Base-by-base conservation (phyloP, 495 filamentous ascomycete genomes). In the Hypoxylon perforatum region DNA sequence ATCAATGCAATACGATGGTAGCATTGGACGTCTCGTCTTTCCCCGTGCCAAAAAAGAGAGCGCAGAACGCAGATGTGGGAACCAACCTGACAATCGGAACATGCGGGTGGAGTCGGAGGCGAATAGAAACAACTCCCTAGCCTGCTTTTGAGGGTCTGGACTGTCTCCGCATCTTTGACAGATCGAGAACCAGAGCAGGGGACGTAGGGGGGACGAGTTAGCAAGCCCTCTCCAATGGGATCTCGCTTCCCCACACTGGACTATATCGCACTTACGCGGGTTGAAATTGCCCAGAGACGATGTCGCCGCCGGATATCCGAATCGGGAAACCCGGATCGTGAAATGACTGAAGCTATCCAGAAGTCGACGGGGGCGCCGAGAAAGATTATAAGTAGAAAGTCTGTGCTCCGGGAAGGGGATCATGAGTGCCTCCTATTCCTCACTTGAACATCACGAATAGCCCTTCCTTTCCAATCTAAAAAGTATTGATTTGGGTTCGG, bases 221-320 rank as follows among this genome's bases (percentile, higher is more conserved):
- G 39, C 35, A 57, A 30, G 30, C 45, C n/a, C n/a, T n/a, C 23
- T 64, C 61, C 57, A 67, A 62, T 57, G 35, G 54, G 54, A 52
- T 52, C 36, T 25, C 35, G 42, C 12, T 66, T 68, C 65, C 59
- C 65, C 65, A 68, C 65, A 68, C 42, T 68, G 46, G 25, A 17
- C 18, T 59, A 52, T 58, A 51, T 68, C 53, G 63, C 59, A 52
- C 49, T 47, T 49, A 63, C 58, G 49, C 48, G 33, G 25, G 41
- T 67, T 48, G 57, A 45, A 7, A 38, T 28, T 53, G 35, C 22
- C 49, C 35, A 38, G 57, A 33, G 56, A 48, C 23, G 53, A 57
- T 67, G 59, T 63, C 55, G 65, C 65, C 65, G 65, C 65, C 65
- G 65, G 65, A 60, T 54, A 47, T 33, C 65, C 55, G 17, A 51